Base-by-base conservation (phyloP, 2,329 filamentous ascomycete genomes). In the Domatiomyces catenatus region DNA sequence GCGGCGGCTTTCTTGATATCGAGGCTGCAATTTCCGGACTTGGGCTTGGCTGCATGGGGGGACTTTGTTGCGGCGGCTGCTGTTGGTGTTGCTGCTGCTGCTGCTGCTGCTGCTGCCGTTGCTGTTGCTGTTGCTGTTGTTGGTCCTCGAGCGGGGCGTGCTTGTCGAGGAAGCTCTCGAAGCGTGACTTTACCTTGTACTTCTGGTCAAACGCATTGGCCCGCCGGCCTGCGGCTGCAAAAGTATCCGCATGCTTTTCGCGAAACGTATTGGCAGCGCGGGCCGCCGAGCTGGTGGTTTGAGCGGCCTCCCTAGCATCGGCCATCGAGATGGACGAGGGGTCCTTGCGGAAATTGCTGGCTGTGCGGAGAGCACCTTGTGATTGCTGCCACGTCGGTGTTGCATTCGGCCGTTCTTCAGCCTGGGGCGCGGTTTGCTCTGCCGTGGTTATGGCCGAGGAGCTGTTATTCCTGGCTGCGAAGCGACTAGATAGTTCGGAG, bases 241-340 rank as follows among this genome's bases (percentile, higher is more conserved):
- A 76, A 62, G 85, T 79, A 17, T 82, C 81, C 2, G 81, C 77
- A 59, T 86, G 81, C 24, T 81, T 69, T 61, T 85, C 77, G 12
- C 80, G 79, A 63, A 87, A 84, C 60, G 83, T 82, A 53, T 78
- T 80, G 42, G 75, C 75, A 42, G 79, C 83, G 24, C 71, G 70
- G 1, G 76, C 80, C 12, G 79, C 75, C 26, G 71, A 66, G 54
- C 79, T 81, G 42, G 76, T 75, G 39, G 79, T 83, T 24, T 72
- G 71, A 1, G 77, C 81, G 12, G 79, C 76, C 42, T 71, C 66
- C 52, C 70, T 72, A 7, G 76, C 71, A 59, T 85, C 79, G 3
- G 76, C 67, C 2, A 80, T 56, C 0, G 77, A 80, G 1, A 83
- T 76, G 1, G 75, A 75, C 2, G 76, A 74, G 1, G 80, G 79